Percentiles rank a stretch among this genome's conserved stretches.
These are phyloP conservation scores for Microthlaspi erraticum DNA, from an alignment of 345 rosid species.

Conservation along the genomic window DNA sequence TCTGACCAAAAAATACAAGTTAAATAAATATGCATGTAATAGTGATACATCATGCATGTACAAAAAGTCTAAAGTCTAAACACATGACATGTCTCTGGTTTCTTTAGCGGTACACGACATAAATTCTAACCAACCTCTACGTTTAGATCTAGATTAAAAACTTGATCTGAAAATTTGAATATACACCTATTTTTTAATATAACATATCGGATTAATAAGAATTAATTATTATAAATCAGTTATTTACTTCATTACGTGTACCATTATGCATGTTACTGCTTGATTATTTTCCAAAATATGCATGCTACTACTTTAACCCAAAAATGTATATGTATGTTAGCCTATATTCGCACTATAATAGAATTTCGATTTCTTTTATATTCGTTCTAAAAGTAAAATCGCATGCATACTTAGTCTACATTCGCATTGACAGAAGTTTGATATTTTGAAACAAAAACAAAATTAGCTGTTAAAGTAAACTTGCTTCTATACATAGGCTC, in stretches of 20 bases:
- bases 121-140: conserved; percentile 46
- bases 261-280: conserved; percentile 40
- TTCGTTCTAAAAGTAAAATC: background rate
- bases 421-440: conserved; percentile 20
- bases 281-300: conserved; percentile 25
- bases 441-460: background rate
- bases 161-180: conserved; percentile 21
- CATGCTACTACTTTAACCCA: conserved; percentile 35
- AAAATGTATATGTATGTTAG: conserved; percentile 26
- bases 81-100: conserved; percentile 46
- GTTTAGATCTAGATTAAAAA: conserved; percentile 40
- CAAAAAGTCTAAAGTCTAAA: conserved; percentile 31
- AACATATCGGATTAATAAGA: background rate
- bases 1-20: background rate
- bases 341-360: conserved; percentile 15
- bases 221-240: background rate
- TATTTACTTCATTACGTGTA: background rate
- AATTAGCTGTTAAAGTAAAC: conserved; percentile 25
- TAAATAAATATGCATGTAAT: conserved; percentile 29
- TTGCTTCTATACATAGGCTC: conserved; percentile 12
- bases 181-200: background rate
- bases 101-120: conserved; percentile 39
- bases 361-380: conserved; percentile 11
- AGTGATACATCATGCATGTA: conserved; percentile 25
- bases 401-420: conserved; percentile 20